Evolutionary conservation across 169 alveolate genomes (phyloP).

Genomic region (Cryptosporidium ryanae): DNA sequence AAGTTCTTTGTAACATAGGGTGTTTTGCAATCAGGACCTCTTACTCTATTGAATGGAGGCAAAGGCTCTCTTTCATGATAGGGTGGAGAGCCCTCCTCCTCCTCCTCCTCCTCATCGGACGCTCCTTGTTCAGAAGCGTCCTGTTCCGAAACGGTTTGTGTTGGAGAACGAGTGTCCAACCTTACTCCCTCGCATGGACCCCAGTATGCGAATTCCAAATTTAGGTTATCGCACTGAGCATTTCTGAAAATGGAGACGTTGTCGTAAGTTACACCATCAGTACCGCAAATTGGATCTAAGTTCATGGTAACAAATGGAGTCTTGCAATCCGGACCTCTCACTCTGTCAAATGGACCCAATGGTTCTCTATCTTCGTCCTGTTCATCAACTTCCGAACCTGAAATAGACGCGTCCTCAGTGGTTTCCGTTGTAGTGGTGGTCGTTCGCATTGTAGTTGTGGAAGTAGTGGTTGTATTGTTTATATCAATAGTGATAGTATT

Average conservation of each 20-base stretch:
- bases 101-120: conserved; percentile 17
- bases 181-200: conserved; percentile 2
- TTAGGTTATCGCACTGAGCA: conserved; percentile 52
- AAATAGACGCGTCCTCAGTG: background rate
- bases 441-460: background rate
- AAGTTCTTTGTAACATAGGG: conserved; percentile 8
- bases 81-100: background rate
- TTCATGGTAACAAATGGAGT: conserved; percentile 22
- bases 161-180: too few species aligned
- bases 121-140: background rate
- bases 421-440: background rate
- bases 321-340: conserved; percentile 67
- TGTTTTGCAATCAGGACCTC: conserved; percentile 62
- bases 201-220: conserved; percentile 41
- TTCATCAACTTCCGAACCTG: conserved; percentile 16
- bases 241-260: conserved; percentile 48
- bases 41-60: conserved; percentile 49
- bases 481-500: background rate
- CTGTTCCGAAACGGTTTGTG: background rate
- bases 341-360: conserved; percentile 66
- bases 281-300: conserved; percentile 33
- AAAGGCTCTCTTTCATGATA: background rate
- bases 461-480: background rate
- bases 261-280: conserved; percentile 24
- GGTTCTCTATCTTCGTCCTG: conserved; percentile 3